A percentile compares a stretch with the other conserved stretches of the same genome.
Conservation (phyloP, 2,329 filamentous ascomycete genomes). For the Aspergillus sp. region DNA sequence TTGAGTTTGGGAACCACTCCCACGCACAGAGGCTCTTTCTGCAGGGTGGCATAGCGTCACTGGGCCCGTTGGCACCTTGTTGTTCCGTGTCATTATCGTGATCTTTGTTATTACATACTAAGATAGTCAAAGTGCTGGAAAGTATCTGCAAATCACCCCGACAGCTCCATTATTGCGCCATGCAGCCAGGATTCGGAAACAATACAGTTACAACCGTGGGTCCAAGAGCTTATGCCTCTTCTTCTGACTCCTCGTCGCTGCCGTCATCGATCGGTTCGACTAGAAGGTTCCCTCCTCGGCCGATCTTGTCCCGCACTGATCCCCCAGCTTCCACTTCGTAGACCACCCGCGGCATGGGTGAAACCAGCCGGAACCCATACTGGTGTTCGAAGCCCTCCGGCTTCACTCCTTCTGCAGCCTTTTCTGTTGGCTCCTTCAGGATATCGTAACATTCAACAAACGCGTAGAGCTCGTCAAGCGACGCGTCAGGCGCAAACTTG, state of each 20-base stretch:
- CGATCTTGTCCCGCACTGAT: conserved; percentile 71
- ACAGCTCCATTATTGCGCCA: conserved; percentile 1
- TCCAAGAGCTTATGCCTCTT: conserved; percentile 14
- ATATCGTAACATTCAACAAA: conserved; percentile 90
- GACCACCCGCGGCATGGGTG: conserved; percentile 79
- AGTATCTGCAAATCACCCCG: not conserved
- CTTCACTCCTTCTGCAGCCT: conserved; percentile 45
- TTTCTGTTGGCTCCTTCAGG: conserved; percentile 46
- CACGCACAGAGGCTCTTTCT: not conserved
- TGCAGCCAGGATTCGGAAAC: not conserved
- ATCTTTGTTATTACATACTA: not conserved
- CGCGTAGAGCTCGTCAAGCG: conserved; percentile 87
- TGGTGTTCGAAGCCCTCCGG: conserved; percentile 74
- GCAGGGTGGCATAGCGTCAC: not conserved
- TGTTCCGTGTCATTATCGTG: not conserved
- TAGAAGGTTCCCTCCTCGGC: conserved; percentile 82
- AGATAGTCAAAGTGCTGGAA: no score
- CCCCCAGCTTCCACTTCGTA: conserved; percentile 69
- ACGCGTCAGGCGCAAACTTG: conserved; percentile 68
- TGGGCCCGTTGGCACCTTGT: not conserved
- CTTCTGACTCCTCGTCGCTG: conserved; percentile 51
- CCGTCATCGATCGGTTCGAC: conserved; percentile 69
- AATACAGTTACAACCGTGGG: conserved; percentile 25
- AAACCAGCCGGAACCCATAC: conserved; percentile 83
- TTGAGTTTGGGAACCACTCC: no score